Conservation (phyloP, 345 rosid genomes). For the Dimocarpus longan region DNA sequence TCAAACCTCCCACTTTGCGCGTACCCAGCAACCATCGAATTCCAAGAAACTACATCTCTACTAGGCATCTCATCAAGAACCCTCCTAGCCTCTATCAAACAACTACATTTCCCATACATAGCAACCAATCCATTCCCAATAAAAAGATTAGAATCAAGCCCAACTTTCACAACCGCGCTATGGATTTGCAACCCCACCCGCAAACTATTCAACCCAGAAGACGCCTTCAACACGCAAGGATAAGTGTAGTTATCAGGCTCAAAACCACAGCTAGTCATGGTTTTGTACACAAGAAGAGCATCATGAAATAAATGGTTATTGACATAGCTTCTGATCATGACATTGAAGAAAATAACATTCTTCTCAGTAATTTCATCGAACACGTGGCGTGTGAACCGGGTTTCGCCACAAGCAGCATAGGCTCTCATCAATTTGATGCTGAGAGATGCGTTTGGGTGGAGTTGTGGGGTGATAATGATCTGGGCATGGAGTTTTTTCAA, state of each 20-base stretch:
- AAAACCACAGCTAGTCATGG: constrained; percentile 42
- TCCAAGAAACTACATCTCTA: constrained; percentile 79
- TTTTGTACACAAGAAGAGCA: constrained; percentile 47
- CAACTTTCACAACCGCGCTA: constrained; percentile 49
- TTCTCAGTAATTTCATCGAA: constrained; percentile 69
- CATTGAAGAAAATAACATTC: constrained; percentile 69
- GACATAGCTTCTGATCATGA: constrained; percentile 74
- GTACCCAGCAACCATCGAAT: constrained; percentile 65
- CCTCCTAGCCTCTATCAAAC: constrained; percentile 54
- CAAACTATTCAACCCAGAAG: constrained; percentile 56
- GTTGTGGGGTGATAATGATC: constrained; percentile 32
- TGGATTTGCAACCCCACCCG: constrained; percentile 62
- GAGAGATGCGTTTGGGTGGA: constrained; percentile 44
- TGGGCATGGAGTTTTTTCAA: constrained; percentile 49
- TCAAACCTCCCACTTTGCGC: constrained; percentile 63
- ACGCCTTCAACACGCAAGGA: constrained; percentile 76
- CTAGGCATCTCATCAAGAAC: constrained; percentile 62
- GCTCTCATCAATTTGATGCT: constrained; percentile 64
- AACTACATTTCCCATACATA: constrained; percentile 74
- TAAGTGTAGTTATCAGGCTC: constrained; percentile 67
- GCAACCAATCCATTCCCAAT: constrained; percentile 66
- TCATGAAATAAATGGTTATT: constrained; percentile 47
- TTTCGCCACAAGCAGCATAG: constrained; percentile 51
- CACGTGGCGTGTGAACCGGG: constrained; percentile 51
- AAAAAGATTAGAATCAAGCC: constrained; percentile 55